phyloP scores from a whole-genome alignment of 2,329 filamentous ascomycete genomes.

The Colletotrichum karsti region DNA sequence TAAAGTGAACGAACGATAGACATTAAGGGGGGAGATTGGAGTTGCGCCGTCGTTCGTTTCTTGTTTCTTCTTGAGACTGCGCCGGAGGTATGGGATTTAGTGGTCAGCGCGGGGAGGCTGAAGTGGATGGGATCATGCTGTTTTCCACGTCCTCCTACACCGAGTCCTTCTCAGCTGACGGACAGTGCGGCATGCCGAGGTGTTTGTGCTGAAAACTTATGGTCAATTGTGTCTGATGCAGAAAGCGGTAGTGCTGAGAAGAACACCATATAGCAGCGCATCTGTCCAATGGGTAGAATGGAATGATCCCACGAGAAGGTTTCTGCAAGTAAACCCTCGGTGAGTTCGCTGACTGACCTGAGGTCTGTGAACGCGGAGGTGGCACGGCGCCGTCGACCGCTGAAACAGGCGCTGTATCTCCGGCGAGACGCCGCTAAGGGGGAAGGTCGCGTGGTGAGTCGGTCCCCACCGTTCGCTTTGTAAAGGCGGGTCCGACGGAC shows the following conservation, averaged over 20 bases:
- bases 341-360: background rate
- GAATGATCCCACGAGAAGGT: too few relatives aligned
- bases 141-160: background rate
- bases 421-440: background rate
- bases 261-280: too few relatives aligned
- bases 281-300: too few relatives aligned
- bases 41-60: background rate
- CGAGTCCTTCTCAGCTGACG: slow-evolving; percentile 1
- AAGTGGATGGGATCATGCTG: slow-evolving; percentile 17
- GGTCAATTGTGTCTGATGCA: background rate
- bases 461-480: background rate
- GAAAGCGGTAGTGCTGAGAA: background rate
- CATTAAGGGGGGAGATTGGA: background rate
- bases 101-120: slow-evolving; percentile 11
- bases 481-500: background rate
- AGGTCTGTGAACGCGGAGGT: background rate
- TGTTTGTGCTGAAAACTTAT: too few relatives aligned
- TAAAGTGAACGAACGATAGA: background rate
- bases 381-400: slow-evolving; percentile 3
- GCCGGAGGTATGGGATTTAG: slow-evolving; percentile 17
- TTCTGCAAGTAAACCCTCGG: background rate
- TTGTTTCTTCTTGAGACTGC: slow-evolving; percentile 12
- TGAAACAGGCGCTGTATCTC: slow-evolving; percentile 20
- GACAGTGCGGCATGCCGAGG: background rate
- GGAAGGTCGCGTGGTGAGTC: slow-evolving; percentile 6